A percentile compares a stretch with the other conserved stretches of the same genome.
phyloP scores from a whole-genome alignment of 2,329 filamentous ascomycete species.

The Fusarium sulawesiense region DNA sequence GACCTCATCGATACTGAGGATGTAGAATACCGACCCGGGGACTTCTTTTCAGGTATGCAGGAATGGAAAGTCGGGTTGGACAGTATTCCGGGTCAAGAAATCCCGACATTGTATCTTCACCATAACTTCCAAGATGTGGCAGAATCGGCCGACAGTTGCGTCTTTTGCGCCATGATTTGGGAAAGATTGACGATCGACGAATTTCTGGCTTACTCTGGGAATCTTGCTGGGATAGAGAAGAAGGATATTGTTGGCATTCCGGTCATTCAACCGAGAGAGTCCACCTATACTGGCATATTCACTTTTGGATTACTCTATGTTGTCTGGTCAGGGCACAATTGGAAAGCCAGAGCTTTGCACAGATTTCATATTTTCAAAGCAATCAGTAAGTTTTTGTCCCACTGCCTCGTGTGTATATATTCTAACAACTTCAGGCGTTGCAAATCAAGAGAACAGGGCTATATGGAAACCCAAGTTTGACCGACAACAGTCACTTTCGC shows the following conservation, averaged over 20 bases:
- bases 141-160: slow-evolving; percentile 16
- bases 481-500: slow-evolving; percentile 19
- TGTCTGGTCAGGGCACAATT: background rate
- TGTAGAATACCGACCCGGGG: background rate
- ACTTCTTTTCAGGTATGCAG: background rate
- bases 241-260: slow-evolving; percentile 17
- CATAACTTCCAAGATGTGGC: slow-evolving; percentile 10
- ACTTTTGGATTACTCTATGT: slow-evolving; percentile 12
- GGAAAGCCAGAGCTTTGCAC: slow-evolving; percentile 3
- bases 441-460: background rate
- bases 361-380: slow-evolving; percentile 8
- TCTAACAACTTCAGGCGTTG: slow-evolving; percentile 6
- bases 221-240: background rate
- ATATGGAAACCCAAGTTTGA: slow-evolving; percentile 25
- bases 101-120: slow-evolving; percentile 11
- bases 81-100: background rate
- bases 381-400: slow-evolving; percentile 6
- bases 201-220: background rate
- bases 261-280: background rate
- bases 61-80: slow-evolving; percentile 24
- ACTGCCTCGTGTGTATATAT: fast-evolving
- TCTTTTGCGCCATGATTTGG: slow-evolving; percentile 33
- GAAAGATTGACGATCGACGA: slow-evolving; percentile 10
- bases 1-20: slow-evolving; percentile 4
- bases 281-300: slow-evolving; percentile 6